These are phyloP conservation scores for Ogataea pini DNA, from an alignment of 805 yeast species.

Conservation along the genomic window DNA sequence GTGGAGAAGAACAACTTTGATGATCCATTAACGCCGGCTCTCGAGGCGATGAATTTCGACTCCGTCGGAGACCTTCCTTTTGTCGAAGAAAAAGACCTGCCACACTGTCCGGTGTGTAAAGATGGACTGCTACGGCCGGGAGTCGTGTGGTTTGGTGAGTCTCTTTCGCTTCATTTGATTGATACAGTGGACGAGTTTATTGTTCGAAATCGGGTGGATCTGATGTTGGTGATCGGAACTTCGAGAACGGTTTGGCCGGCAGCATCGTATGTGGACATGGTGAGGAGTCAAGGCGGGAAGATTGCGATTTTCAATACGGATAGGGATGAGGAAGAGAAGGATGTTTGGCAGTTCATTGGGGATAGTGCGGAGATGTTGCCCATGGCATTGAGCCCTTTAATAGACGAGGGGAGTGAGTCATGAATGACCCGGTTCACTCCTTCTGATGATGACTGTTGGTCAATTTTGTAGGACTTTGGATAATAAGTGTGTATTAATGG, in stretches of 20 bases:
- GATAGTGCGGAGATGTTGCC: constrained; percentile 78
- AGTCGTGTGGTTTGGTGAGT: constrained; percentile 95
- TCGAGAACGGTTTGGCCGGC: constrained; percentile 91
- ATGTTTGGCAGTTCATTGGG: constrained; percentile 72
- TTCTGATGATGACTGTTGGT: no score
- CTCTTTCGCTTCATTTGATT: constrained; percentile 63
- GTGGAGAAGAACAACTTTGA: constrained; percentile 50
- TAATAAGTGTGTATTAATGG: neutral
- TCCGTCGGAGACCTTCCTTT: constrained; percentile 29
- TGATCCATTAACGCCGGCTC: constrained; percentile 55
- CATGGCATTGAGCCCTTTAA: constrained; percentile 56
- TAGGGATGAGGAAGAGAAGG: constrained; percentile 40
- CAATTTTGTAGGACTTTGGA: no score
- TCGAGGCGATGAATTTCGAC: constrained; percentile 17
- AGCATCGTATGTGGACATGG: constrained; percentile 83
- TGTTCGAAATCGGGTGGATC: constrained; percentile 56
- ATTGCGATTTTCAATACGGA: constrained; percentile 84
- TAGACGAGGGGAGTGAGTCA: constrained; percentile 7
- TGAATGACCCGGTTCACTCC: no score
- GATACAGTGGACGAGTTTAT: constrained; percentile 73
- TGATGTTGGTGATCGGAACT: constrained; percentile 82
- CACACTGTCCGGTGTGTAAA: constrained; percentile 76
- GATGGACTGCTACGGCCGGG: constrained; percentile 77
- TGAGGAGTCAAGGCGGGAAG: constrained; percentile 69
- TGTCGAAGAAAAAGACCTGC: constrained; percentile 55